Evolutionary conservation across 1,284 basidiomycete genomes (phyloP).

Genomic region (Xerocomus nothofagi): DNA sequence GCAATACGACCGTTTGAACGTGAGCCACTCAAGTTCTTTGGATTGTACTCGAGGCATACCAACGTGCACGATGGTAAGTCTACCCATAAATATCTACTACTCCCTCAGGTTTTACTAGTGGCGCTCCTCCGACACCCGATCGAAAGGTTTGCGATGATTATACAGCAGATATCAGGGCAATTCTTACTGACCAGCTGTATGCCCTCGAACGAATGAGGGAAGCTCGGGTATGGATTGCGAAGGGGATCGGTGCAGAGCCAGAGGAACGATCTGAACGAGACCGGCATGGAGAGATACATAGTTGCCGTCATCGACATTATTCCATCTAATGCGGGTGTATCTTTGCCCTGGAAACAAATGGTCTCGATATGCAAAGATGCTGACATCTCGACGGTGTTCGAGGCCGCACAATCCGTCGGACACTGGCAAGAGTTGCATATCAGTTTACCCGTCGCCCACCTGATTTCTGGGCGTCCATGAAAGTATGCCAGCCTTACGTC

Average conservation of each 20-base stretch:
- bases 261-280: conserved; percentile 42
- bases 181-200: conserved; percentile 51
- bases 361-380: neutral
- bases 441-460: neutral
- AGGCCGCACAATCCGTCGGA: neutral
- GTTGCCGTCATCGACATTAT: neutral
- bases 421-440: neutral
- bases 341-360: neutral
- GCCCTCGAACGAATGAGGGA: conserved; percentile 35
- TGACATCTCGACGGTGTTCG: neutral
- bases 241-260: conserved; percentile 52
- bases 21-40: conserved; percentile 49
- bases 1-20: conserved; percentile 45
- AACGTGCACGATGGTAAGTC: conserved; percentile 61
- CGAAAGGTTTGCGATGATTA: conserved; percentile 46
- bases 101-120: conserved; percentile 63
- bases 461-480: neutral
- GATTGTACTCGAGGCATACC: conserved; percentile 52
- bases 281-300: neutral
- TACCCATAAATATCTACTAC: neutral
- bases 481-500: neutral
- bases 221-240: conserved; percentile 50
- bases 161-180: conserved; percentile 47
- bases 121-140: conserved; percentile 60
- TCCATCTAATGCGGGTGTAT: neutral